phyloP scores from a whole-genome alignment of 441 rosid genomes.

The Rhodomyrtus psidioides region DNA sequence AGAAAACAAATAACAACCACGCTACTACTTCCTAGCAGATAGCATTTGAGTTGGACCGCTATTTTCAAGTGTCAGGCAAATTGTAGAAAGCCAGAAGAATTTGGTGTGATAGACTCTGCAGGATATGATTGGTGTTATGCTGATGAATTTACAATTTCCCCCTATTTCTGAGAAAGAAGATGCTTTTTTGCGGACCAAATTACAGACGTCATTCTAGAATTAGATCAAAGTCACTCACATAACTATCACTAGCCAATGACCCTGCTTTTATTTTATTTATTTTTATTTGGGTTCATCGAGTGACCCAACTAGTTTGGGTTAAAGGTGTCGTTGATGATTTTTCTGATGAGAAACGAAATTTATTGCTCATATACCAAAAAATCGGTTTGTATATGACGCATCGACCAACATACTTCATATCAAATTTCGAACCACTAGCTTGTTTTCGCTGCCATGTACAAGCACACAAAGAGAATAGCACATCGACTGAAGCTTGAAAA shows the following conservation, averaged over 20 bases:
- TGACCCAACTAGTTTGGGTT: too few relatives aligned
- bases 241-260: not conserved
- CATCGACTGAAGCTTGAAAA: not conserved
- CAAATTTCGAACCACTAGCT: not conserved
- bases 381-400: accelerated
- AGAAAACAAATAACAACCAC: not conserved
- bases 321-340: too few relatives aligned
- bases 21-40: not conserved
- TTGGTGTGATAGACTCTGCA: accelerated
- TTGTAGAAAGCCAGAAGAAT: not conserved
- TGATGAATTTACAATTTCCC: not conserved
- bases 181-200: accelerated
- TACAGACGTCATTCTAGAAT: not conserved
- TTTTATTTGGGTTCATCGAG: too few relatives aligned
- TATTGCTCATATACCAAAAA: not conserved
- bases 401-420: not conserved
- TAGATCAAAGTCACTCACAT: not conserved
- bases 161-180: not conserved
- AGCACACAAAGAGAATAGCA: not conserved
- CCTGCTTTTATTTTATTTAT: not conserved
- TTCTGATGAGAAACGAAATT: not conserved
- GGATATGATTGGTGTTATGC: not conserved
- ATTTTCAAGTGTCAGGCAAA: accelerated
- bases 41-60: not conserved
- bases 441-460: not conserved